Evolutionary conservation across 2,329 filamentous ascomycete species (phyloP).

Genomic region (Talaromyces islandicus): DNA sequence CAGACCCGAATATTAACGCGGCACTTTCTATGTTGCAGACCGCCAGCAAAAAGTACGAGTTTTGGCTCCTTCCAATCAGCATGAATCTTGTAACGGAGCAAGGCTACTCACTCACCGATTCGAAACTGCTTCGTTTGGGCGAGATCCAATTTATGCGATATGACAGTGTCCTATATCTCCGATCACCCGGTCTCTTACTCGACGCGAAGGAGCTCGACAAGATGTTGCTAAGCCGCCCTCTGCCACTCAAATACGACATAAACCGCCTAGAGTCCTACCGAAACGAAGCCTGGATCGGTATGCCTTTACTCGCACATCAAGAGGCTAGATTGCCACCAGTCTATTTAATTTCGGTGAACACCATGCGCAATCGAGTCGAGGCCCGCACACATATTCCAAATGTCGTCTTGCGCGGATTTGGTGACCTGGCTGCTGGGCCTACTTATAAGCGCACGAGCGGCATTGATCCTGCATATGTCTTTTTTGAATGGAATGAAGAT

Average conservation of each 20-base stretch:
- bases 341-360: constrained; percentile 34
- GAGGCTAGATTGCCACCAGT: constrained; percentile 26
- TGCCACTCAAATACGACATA: constrained; percentile 28
- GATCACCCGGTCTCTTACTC: constrained; percentile 35
- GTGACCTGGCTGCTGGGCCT: constrained; percentile 24
- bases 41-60: constrained; percentile 33
- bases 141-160: constrained; percentile 38
- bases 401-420: constrained; percentile 25
- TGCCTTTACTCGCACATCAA: constrained; percentile 28
- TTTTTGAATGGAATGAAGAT: constrained; percentile 32
- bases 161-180: constrained; percentile 39
- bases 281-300: constrained; percentile 33
- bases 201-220: constrained; percentile 33
- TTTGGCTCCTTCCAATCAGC: constrained; percentile 37
- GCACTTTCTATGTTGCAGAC: constrained; percentile 33
- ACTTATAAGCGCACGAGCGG: constrained; percentile 11
- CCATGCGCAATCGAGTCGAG: constrained; percentile 27
- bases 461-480: constrained; percentile 31
- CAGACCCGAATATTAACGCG: constrained; percentile 21
- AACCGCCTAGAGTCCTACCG: constrained; percentile 29
- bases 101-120: constrained; percentile 28
- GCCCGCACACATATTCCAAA: constrained; percentile 34
- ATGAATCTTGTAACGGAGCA: constrained; percentile 27
- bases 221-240: constrained; percentile 28
- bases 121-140: constrained; percentile 30